phyloP scores from a whole-genome alignment of 345 rosid species.

The Citrus cavaleriei region DNA sequence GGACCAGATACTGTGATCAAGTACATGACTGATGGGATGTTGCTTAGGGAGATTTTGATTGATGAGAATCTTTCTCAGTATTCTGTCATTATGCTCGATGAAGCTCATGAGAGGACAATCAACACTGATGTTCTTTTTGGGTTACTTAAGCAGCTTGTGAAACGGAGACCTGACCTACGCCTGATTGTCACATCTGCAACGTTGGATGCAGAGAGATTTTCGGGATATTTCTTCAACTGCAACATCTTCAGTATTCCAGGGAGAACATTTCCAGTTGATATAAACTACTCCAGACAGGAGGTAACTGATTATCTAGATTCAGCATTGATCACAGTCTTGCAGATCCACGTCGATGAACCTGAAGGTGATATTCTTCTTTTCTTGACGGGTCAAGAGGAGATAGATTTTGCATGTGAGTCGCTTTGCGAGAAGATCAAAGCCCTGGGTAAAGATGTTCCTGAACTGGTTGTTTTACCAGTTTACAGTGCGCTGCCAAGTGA shows the following conservation, averaged over 20 bases:
- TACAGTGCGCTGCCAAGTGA: constrained; percentile 86
- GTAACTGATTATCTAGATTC: constrained; percentile 80
- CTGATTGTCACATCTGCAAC: constrained; percentile 83
- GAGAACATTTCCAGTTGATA: constrained; percentile 81
- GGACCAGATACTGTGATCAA: constrained; percentile 85
- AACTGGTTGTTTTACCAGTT: constrained; percentile 73
- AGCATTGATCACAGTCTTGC: constrained; percentile 65
- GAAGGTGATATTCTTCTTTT: constrained; percentile 82
- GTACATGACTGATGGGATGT: constrained; percentile 85
- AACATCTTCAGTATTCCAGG: constrained; percentile 85
- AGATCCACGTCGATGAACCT: constrained; percentile 80
- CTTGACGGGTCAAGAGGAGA: constrained; percentile 84
- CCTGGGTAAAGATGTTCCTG: constrained; percentile 64
- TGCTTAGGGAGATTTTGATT: constrained; percentile 62
- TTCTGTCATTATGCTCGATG: constrained; percentile 68
- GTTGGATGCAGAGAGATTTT: constrained; percentile 76
- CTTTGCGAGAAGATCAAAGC: constrained; percentile 70
- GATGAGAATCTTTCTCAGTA: constrained; percentile 63
- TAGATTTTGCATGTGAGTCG: constrained; percentile 74
- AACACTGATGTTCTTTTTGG: constrained; percentile 80
- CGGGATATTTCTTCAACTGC: constrained; percentile 74
- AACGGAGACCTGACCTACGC: constrained; percentile 62
- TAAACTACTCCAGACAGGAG: constrained; percentile 65
- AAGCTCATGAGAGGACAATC: constrained; percentile 76
- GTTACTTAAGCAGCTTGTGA: constrained; percentile 57